phyloP scores from a whole-genome alignment of 2,329 filamentous ascomycete genomes.

The Aspergillus unguis region DNA sequence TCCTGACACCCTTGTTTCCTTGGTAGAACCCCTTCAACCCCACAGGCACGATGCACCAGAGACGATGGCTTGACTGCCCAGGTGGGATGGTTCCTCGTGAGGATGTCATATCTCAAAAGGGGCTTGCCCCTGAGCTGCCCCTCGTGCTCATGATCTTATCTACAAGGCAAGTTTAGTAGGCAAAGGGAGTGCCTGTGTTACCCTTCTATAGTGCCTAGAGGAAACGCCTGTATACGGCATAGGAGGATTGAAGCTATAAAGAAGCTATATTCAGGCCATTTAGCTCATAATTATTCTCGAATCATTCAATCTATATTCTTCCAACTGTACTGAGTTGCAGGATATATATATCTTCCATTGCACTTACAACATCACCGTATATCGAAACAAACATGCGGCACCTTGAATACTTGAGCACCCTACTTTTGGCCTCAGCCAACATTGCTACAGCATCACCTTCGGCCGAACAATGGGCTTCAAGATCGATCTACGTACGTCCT shows the following conservation, averaged over 20 bases:
- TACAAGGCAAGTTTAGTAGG: not conserved
- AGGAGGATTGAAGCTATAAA: not conserved
- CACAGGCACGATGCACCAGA: not conserved
- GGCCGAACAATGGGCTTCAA: constrained; percentile 47
- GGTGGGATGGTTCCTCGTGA: not conserved
- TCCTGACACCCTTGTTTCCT: not conserved
- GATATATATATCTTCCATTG: not conserved
- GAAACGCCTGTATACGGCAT: not conserved
- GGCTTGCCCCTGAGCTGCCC: not conserved
- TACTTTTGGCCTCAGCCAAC: constrained; percentile 1
- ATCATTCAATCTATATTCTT: too few relatives aligned
- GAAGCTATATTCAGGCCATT: not conserved
- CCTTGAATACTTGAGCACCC: not conserved
- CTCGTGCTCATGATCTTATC: not conserved
- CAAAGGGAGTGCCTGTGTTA: constrained; percentile 3
- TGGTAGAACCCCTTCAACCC: not conserved
- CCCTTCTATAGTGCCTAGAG: not conserved
- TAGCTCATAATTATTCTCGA: too few relatives aligned
- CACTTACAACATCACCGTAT: not conserved
- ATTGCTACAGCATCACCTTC: constrained; percentile 9
- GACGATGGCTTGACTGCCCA: too few relatives aligned
- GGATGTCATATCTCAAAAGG: not conserved
- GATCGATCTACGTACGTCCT: constrained; percentile 49
- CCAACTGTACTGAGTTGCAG: too few relatives aligned
- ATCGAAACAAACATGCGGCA: not conserved